phyloP scores from a whole-genome alignment of 177 flowering plant genomes.

The Vitis hybrid region DNA sequence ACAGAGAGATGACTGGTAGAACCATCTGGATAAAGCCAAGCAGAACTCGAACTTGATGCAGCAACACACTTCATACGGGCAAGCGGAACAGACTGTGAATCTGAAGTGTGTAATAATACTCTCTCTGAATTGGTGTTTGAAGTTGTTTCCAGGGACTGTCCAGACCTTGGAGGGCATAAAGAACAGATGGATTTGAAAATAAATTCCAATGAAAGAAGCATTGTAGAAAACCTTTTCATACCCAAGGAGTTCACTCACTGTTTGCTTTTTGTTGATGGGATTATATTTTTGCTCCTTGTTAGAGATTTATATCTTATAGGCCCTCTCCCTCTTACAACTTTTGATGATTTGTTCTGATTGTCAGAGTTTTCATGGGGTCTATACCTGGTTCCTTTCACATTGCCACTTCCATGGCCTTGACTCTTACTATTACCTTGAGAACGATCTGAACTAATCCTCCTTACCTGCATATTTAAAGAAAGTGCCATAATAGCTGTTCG shows the following conservation, averaged over 20 bases:
- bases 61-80: neutral
- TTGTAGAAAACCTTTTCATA: neutral
- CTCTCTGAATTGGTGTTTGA: slow-evolving; percentile 1
- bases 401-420: neutral
- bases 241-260: neutral
- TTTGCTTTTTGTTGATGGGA: neutral
- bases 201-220: neutral
- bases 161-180: slow-evolving; percentile 3
- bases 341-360: neutral
- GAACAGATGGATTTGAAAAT: neutral
- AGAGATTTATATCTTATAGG: slow-evolving; percentile 11
- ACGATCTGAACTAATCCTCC: neutral
- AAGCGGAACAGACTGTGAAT: neutral
- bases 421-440: neutral
- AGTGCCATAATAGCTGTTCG: neutral
- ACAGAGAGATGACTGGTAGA: neutral
- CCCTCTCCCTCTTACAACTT: slow-evolving; percentile 11
- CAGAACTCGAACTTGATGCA: neutral
- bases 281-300: neutral
- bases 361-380: neutral
- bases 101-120: neutral
- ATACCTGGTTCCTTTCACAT: neutral
- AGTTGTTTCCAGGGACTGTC: neutral
- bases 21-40: neutral
- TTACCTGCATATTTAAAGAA: neutral